Evolutionary conservation across 2,329 filamentous ascomycete species (phyloP).

Genomic region (Verticillium nubilum): DNA sequence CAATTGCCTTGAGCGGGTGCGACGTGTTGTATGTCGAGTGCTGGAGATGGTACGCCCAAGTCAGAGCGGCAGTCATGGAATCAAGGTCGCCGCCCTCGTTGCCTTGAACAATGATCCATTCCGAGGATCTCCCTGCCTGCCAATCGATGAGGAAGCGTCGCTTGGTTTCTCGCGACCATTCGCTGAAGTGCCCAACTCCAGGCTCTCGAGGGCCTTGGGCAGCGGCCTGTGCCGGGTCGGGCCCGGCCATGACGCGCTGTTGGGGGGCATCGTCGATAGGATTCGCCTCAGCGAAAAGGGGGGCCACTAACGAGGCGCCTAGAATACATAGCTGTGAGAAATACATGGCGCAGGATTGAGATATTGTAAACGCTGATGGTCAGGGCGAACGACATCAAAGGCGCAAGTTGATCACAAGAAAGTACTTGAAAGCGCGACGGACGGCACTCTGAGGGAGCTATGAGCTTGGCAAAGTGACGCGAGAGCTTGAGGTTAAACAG

Average conservation of each 20-base stretch:
- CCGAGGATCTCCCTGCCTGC: conserved; percentile 32
- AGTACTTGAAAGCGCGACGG: too few relatives aligned
- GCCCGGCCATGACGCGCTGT: conserved; percentile 9
- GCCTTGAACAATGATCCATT: conserved; percentile 40
- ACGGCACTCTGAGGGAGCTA: background rate
- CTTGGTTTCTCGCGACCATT: conserved; percentile 40
- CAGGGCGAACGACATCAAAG: too few relatives aligned
- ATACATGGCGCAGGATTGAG: background rate
- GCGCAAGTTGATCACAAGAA: too few relatives aligned
- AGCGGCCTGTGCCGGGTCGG: conserved; percentile 2
- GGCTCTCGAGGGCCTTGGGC: conserved; percentile 1
- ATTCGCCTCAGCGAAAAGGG: background rate
- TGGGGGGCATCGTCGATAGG: background rate
- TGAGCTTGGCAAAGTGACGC: background rate
- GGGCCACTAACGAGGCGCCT: background rate
- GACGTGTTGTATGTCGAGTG: conserved; percentile 35
- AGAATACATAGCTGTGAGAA: background rate
- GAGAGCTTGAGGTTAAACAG: background rate
- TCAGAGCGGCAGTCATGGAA: conserved; percentile 27
- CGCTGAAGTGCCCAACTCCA: conserved; percentile 41
- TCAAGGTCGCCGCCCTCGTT: conserved; percentile 19
- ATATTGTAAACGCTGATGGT: too few relatives aligned
- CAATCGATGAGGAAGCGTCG: conserved; percentile 39
- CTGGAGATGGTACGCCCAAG: conserved; percentile 41
- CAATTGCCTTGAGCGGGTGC: conserved; percentile 36